phyloP scores from a whole-genome alignment of 768 basidiomycete genomes.

The Suillus ampliporus region DNA sequence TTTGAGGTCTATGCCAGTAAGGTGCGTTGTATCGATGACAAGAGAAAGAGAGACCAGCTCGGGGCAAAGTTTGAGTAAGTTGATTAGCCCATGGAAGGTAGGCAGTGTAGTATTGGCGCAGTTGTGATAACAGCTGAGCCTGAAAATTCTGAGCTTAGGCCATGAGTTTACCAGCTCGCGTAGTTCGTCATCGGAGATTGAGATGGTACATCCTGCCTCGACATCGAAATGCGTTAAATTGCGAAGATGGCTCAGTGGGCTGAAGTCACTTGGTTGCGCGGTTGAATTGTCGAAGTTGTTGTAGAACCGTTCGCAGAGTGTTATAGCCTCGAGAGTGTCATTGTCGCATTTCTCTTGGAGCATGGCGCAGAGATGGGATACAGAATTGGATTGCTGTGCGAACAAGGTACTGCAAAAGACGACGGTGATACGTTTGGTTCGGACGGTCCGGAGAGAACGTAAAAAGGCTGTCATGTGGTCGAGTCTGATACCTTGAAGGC shows the following conservation, averaged over 20 bases:
- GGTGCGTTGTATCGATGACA: constrained; percentile 25
- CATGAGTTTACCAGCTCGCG: constrained; percentile 23
- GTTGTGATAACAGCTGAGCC: constrained; percentile 23
- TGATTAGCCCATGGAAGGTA: constrained; percentile 23
- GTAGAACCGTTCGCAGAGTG: not conserved
- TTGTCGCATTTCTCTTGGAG: not conserved
- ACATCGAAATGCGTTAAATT: not conserved
- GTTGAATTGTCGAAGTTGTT: not conserved
- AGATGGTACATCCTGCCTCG: constrained; percentile 22
- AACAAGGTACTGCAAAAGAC: not conserved
- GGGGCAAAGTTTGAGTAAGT: constrained; percentile 18
- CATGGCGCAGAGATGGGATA: not conserved
- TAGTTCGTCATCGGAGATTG: constrained; percentile 22
- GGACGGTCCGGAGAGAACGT: not conserved
- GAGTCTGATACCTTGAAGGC: not conserved
- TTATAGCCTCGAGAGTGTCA: not conserved
- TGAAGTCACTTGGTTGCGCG: not conserved
- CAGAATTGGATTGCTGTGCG: too few relatives aligned
- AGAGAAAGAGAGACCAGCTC: constrained; percentile 24
- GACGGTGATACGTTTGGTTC: not conserved
- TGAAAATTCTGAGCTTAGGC: constrained; percentile 27
- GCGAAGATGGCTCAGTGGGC: not conserved
- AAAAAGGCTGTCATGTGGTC: not conserved
- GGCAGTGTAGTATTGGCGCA: constrained; percentile 23
- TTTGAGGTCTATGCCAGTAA: not conserved